Conservation (phyloP, 73 alveolate species). For the Uronychia binucleata region DNA sequence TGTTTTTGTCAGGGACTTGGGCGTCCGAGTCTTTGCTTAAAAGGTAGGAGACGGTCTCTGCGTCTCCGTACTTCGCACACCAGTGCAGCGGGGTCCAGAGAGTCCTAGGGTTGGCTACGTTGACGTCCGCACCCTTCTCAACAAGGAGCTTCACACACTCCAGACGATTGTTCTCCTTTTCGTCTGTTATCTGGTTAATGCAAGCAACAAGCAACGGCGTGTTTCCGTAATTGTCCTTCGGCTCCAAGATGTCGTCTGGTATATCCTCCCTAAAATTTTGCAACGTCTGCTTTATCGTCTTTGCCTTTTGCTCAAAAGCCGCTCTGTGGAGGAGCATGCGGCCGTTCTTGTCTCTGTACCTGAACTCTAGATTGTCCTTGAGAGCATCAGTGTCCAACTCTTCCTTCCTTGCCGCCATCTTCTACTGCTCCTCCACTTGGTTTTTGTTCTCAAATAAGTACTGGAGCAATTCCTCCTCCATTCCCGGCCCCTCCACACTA, state of each 20-base stretch:
- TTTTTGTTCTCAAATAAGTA: background rate
- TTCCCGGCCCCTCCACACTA: background rate
- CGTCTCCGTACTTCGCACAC: conserved; percentile 35
- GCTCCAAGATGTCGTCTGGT: background rate
- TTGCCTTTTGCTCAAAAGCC: conserved; percentile 33
- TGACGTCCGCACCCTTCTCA: conserved; percentile 3
- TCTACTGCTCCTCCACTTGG: background rate
- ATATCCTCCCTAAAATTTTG: background rate
- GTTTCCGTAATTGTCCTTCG: conserved; percentile 37
- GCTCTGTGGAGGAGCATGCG: conserved; percentile 39
- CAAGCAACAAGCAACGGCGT: conserved; percentile 21
- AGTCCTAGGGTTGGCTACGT: conserved; percentile 16
- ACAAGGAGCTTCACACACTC: background rate
- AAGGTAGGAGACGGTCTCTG: background rate
- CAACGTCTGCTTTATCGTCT: background rate
- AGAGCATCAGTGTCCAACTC: conserved; percentile 3
- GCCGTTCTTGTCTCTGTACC: conserved; percentile 29
- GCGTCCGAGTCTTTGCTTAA: background rate
- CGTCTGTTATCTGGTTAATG: conserved; percentile 8
- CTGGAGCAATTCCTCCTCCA: background rate
- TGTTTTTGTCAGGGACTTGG: conserved; percentile 41
- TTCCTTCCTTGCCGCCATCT: background rate
- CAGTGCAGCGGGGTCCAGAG: conserved; percentile 47
- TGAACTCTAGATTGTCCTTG: background rate
- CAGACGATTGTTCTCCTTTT: background rate